Percentiles rank a stretch among this genome's conserved stretches.
Conservation (phyloP, 2,329 filamentous ascomycete genomes). For the Clonostachys sp. region DNA sequence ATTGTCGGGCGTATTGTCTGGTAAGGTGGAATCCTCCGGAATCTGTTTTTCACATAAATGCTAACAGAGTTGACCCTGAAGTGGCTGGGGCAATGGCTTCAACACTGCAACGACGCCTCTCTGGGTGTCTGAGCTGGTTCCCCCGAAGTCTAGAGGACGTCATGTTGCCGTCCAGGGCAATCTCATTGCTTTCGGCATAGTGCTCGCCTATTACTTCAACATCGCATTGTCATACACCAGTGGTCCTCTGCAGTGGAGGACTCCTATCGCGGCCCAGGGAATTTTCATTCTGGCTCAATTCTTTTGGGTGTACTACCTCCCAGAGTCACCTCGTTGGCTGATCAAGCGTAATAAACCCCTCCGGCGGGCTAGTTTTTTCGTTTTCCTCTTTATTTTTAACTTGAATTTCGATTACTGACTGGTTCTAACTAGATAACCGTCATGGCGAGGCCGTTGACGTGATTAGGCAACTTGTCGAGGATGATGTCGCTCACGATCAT, state of each 20-base stretch:
- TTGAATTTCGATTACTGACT: no score
- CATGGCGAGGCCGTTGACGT: conserved; percentile 65
- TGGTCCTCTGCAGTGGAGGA: conserved; percentile 62
- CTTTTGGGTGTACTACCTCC: conserved; percentile 70
- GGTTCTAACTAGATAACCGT: no score
- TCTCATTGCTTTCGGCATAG: conserved; percentile 67
- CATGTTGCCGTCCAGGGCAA: conserved; percentile 72
- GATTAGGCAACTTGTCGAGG: conserved; percentile 58
- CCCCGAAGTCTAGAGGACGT: conserved; percentile 62
- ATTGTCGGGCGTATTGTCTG: conserved; percentile 25
- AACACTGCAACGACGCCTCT: conserved; percentile 68
- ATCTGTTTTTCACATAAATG: no score
- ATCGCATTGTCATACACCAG: conserved; percentile 25
- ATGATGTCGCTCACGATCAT: conserved; percentile 62
- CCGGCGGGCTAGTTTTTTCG: no score
- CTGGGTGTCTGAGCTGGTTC: conserved; percentile 66
- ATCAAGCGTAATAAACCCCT: no score
- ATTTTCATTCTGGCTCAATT: conserved; percentile 48
- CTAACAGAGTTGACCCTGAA: no score
- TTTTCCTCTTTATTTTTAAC: no score
- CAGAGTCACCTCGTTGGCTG: conserved; percentile 65
- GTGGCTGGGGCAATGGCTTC: conserved; percentile 65
- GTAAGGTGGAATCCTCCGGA: conserved; percentile 28
- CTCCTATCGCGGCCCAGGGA: conserved; percentile 64
- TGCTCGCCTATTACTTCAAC: conserved; percentile 53